Base-by-base conservation (phyloP, 2,329 filamentous ascomycete genomes). In the Macrophomina tecta region DNA sequence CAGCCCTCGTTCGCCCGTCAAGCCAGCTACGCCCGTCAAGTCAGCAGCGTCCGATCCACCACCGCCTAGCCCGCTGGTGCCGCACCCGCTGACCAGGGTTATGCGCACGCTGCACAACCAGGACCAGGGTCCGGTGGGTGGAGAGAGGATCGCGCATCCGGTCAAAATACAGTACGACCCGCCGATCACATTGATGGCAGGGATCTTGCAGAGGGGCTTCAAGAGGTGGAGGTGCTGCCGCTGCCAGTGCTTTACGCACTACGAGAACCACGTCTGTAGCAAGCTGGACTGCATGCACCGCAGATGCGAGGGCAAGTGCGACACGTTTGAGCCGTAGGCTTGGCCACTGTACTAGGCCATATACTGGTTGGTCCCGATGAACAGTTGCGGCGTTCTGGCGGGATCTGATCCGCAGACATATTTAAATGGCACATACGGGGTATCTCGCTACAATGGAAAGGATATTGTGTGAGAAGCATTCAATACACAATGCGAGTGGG, bases 211-310 rank as follows among this genome's bases (percentile, higher is more conserved):
- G 12, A 32, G 45, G 5, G 51, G 53, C 7, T 49, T 58, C 30
- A 60, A 14, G 36, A 55, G 64, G 61, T 68, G 66, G 66, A 42
- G 46, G 36, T 68, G 66, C 62, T 68, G 66, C 61, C 32, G 34
- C n/a, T 68, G 66, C 61, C 28, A 40, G 9, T 65, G 51, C 51
- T 65, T 51, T 16, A 68, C 66, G 23, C 66, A 68, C 60, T 65
- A 61, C 34, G 66, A 68, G 51, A 68, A 52, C 16, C 14, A 65
- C 23, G 52, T 68, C 5, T 68, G 66, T 62, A 58, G 49, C 51
- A 68, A 52, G 28, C 52, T 68, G 18, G 32, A 48, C 28, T 68
- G 66, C 53, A 14, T 65, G 51, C 66, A 68, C n/a, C 32, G 18
- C 12, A 34, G 62, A n/a, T 68, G 66, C 46, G 52, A 65, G 40